Evolutionary conservation across 768 basidiomycete genomes (phyloP).

Genomic region (Botryobasidium botryosum): DNA sequence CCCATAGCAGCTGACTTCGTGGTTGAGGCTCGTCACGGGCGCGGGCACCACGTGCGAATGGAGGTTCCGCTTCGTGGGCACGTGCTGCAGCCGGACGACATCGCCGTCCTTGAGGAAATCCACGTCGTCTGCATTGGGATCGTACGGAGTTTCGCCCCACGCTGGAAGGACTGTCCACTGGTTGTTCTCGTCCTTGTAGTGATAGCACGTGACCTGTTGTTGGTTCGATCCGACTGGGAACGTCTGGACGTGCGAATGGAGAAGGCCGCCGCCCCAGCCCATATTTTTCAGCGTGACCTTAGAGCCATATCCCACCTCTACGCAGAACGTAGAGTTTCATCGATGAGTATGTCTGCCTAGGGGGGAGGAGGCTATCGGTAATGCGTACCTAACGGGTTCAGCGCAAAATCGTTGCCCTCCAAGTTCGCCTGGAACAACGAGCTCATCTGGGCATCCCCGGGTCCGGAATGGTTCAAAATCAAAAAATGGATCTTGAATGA

Average conservation of each 20-base stretch:
- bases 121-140: conserved; percentile 46
- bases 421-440: conserved; percentile 96
- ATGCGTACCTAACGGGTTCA: conserved; percentile 67
- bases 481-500: conserved; percentile 96
- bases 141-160: conserved; percentile 58
- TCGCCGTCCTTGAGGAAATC: conserved; percentile 62
- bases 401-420: conserved; percentile 81
- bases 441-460: conserved; percentile 97
- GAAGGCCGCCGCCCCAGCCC: conserved; percentile 90
- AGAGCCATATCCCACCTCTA: conserved; percentile 84
- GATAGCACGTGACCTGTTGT: conserved; percentile 97
- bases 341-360: too few relatives aligned
- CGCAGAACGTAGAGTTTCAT: too few relatives aligned
- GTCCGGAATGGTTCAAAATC: conserved; percentile 82
- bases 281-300: conserved; percentile 90
- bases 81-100: conserved; percentile 64
- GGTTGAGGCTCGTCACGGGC: conserved; percentile 72
- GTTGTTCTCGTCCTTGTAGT: conserved; percentile 99
- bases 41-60: conserved; percentile 84
- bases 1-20: conserved; percentile 91
- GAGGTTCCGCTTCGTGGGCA: conserved; percentile 70
- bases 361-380: neutral
- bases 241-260: conserved; percentile 94
- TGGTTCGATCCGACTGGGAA: conserved; percentile 84
- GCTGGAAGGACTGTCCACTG: conserved; percentile 66